Conservation (phyloP, 805 yeast genomes). For the Starmerella davenportii region DNA sequence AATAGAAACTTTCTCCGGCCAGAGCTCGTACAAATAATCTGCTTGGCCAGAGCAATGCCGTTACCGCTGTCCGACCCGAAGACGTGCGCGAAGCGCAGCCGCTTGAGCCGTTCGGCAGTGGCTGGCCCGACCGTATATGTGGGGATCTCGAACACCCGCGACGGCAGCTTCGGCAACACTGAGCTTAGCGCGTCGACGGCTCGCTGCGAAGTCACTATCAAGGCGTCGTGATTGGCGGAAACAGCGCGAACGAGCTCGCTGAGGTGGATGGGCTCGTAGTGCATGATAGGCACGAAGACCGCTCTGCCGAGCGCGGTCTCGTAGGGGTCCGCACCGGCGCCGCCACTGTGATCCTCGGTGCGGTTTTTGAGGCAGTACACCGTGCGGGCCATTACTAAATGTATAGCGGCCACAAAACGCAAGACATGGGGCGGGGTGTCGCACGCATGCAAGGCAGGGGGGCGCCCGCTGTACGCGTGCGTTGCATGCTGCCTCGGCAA, state of each 20-base stretch:
- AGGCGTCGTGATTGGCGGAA: conserved; percentile 25
- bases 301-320: conserved; percentile 29
- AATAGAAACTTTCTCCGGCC: conserved; percentile 28
- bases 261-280: conserved; percentile 41
- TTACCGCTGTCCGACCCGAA: conserved; percentile 69
- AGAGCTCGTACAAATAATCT: conserved; percentile 28
- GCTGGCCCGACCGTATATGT: conserved; percentile 89
- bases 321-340: conserved; percentile 41
- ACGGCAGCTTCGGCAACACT: conserved; percentile 21
- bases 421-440: too few species aligned
- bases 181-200: conserved; percentile 62
- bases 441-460: too few species aligned
- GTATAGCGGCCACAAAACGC: too few species aligned
- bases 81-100: conserved; percentile 48
- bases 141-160: conserved; percentile 19
- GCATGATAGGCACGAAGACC: conserved; percentile 53
- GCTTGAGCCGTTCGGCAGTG: conserved; percentile 40
- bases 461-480: too few species aligned
- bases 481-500: too few species aligned
- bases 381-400: background rate
- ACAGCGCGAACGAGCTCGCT: conserved; percentile 23
- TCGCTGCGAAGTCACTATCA: conserved; percentile 76
- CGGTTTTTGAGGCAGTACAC: conserved; percentile 40
- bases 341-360: conserved; percentile 24
- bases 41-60: conserved; percentile 50